Percentiles rank a stretch among this genome's conserved stretches.
These are phyloP conservation scores for Aureobasidium sp. DNA, from an alignment of 2,329 filamentous ascomycete species.

Conservation along the genomic window DNA sequence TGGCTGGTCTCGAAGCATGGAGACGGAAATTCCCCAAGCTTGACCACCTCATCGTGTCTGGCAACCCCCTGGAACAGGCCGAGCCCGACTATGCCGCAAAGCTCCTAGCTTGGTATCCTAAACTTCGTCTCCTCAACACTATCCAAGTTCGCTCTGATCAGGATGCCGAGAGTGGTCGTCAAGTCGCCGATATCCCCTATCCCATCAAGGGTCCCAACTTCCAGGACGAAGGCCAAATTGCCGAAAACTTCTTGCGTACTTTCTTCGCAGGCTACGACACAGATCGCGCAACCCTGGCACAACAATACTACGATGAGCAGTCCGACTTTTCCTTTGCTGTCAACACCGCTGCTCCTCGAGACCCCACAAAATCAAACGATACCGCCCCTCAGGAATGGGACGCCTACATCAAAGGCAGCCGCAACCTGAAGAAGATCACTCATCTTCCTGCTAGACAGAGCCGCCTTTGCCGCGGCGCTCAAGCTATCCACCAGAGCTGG, in stretches of 20 bases:
- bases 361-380: constrained; percentile 30
- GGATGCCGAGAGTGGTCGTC: constrained; percentile 54
- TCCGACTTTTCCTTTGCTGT: constrained; percentile 72
- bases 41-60: constrained; percentile 71
- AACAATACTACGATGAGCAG: constrained; percentile 65
- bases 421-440: constrained; percentile 68
- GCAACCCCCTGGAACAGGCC: constrained; percentile 60
- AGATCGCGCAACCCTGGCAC: constrained; percentile 57
- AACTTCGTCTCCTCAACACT: constrained; percentile 69
- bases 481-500: constrained; percentile 63
- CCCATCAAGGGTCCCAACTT: constrained; percentile 61
- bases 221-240: constrained; percentile 65
- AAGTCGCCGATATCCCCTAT: constrained; percentile 50
- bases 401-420: constrained; percentile 67
- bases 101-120: constrained; percentile 75
- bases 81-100: constrained; percentile 54
- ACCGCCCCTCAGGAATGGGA: constrained; percentile 56
- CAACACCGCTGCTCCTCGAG: constrained; percentile 54
- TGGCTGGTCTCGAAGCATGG: constrained; percentile 67
- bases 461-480: constrained; percentile 58
- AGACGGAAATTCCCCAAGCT: constrained; percentile 70
- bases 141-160: constrained; percentile 66
- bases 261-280: constrained; percentile 71
- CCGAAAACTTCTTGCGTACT: constrained; percentile 65
- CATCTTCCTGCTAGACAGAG: constrained; percentile 54